phyloP scores from a whole-genome alignment of 1,139 yeast genomes.

The Saccharomyces hybrid region DNA sequence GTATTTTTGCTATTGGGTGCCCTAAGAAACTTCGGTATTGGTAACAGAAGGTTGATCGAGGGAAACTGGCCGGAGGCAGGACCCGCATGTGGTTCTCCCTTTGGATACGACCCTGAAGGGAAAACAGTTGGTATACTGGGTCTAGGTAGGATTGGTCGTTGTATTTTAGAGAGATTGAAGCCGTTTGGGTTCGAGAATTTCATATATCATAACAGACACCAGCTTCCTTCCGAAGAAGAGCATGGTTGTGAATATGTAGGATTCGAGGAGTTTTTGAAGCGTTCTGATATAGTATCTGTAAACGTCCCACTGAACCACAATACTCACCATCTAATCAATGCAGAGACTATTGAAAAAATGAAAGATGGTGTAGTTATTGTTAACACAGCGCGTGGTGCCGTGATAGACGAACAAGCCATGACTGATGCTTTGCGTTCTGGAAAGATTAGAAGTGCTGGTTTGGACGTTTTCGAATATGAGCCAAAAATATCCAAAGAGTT shows the following conservation, averaged over 20 bases:
- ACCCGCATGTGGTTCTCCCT: slow-evolving; percentile 38
- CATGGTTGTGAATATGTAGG: slow-evolving; percentile 47
- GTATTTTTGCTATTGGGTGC: slow-evolving; percentile 59
- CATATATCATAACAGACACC: slow-evolving; percentile 54
- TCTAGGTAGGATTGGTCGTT: slow-evolving; percentile 72
- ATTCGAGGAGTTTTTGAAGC: slow-evolving; percentile 47
- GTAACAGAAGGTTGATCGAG: slow-evolving; percentile 41
- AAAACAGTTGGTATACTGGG: slow-evolving; percentile 63
- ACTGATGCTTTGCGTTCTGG: slow-evolving; percentile 58
- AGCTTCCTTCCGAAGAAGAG: slow-evolving; percentile 48
- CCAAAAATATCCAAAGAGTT: slow-evolving; percentile 62
- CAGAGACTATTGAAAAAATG: slow-evolving; percentile 46
- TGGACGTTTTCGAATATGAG: slow-evolving; percentile 82
- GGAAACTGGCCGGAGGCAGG: slow-evolving; percentile 53
- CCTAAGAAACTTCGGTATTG: slow-evolving; percentile 53
- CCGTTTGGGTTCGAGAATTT: slow-evolving; percentile 60
- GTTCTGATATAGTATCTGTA: slow-evolving; percentile 53
- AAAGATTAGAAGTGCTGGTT: slow-evolving; percentile 63
- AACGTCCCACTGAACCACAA: slow-evolving; percentile 54
- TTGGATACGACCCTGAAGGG: slow-evolving; percentile 56
- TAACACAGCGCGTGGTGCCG: slow-evolving; percentile 70
- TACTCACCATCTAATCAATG: slow-evolving; percentile 54
- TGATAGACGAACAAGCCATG: slow-evolving; percentile 60
- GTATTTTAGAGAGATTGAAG: slow-evolving; percentile 51
- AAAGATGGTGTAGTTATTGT: slow-evolving; percentile 58